phyloP scores from a whole-genome alignment of 257 asterid species.

The Solanum sitiens region DNA sequence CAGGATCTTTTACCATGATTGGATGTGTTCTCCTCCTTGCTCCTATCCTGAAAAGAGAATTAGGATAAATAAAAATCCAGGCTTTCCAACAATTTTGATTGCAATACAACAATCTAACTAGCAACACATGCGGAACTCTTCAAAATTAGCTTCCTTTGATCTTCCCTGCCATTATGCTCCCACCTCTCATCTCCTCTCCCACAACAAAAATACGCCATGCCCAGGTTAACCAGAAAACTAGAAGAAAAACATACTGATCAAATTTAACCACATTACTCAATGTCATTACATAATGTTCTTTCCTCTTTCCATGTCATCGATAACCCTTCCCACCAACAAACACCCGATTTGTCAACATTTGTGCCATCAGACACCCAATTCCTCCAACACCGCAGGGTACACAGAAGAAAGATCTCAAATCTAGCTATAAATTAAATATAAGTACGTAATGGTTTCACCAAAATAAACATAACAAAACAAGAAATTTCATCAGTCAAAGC shows the following conservation, averaged over 20 bases:
- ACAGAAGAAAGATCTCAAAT: not conserved
- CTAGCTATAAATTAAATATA: not conserved
- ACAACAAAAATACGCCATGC: not conserved
- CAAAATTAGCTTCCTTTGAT: not conserved
- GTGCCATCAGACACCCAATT: not conserved
- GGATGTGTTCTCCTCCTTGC: constrained; percentile 21
- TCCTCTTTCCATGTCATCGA: not conserved
- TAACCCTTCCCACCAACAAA: not conserved
- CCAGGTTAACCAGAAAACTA: not conserved
- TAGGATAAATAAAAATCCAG: not conserved
- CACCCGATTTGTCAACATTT: not conserved
- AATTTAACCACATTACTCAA: not conserved
- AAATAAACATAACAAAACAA: not conserved
- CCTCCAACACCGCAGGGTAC: not conserved
- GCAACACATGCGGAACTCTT: not conserved
- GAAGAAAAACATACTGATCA: not conserved
- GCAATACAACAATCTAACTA: not conserved
- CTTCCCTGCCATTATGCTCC: not conserved
- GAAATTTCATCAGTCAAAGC: not conserved
- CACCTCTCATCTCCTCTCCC: not conserved
- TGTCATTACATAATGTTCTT: not conserved
- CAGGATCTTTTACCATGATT: not conserved
- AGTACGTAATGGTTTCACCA: not conserved
- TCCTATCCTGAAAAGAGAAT: constrained; percentile 32
- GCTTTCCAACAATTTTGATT: not conserved